Percentiles rank a stretch among this genome's conserved stretches.
These are phyloP conservation scores for Melampsora americana DNA, from an alignment of 1,284 basidiomycete species.

Conservation along the genomic window DNA sequence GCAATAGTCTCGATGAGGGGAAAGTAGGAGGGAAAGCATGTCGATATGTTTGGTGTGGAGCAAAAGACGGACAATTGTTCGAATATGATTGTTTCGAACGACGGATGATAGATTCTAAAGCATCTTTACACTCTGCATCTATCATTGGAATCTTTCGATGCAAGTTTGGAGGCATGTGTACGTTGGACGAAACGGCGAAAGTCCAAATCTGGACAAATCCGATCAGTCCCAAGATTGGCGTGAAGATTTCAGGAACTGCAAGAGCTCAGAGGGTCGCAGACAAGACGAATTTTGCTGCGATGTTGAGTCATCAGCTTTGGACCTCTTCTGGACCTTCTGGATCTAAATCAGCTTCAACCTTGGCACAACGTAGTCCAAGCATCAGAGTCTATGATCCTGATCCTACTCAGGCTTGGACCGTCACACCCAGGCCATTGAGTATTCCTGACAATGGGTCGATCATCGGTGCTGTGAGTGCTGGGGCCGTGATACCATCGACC, in stretches of 20 bases:
- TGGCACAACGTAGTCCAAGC: constrained; percentile 64
- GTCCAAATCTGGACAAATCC: constrained; percentile 63
- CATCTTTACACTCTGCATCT: constrained; percentile 64
- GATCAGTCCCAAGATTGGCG: constrained; percentile 49
- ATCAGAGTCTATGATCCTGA: constrained; percentile 73
- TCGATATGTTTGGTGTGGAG: constrained; percentile 73
- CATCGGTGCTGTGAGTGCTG: constrained; percentile 74
- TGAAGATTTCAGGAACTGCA: constrained; percentile 14
- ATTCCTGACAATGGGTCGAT: constrained; percentile 48
- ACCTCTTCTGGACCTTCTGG: constrained; percentile 59
- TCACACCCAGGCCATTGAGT: constrained; percentile 47
- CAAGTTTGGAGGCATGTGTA: constrained; percentile 63
- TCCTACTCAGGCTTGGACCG: constrained; percentile 43
- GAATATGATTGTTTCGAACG: constrained; percentile 72
- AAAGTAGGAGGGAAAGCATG: constrained; percentile 54
- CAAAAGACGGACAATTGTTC: constrained; percentile 78
- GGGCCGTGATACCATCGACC: constrained; percentile 69
- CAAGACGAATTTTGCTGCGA: constrained; percentile 71
- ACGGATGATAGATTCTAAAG: constrained; percentile 61
- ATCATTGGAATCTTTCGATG: constrained; percentile 71
- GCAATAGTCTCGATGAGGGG: constrained; percentile 55
- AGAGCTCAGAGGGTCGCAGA: constrained; percentile 71
- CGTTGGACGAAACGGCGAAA: constrained; percentile 79
- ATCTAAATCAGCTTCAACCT: constrained; percentile 53
- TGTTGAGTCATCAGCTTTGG: constrained; percentile 75